Conservation (phyloP, 768 basidiomycete species). For the Boletus pseudo-olivaceus region DNA sequence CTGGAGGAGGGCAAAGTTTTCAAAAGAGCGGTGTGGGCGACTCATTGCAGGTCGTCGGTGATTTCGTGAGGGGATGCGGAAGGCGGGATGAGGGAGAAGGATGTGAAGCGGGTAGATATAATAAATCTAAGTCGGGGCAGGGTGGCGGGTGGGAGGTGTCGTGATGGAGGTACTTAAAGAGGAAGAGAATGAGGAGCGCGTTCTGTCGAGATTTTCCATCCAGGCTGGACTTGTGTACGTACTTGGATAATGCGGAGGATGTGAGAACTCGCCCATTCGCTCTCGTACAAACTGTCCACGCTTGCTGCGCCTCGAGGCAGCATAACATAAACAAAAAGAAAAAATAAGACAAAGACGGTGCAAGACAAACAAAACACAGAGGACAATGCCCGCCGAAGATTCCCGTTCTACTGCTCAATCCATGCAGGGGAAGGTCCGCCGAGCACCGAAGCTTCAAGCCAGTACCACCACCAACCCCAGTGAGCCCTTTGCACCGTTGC, state of each 20-base stretch:
- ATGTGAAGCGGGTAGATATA: constrained; percentile 19
- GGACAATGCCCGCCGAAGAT: constrained; percentile 16
- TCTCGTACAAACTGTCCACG: constrained; percentile 11
- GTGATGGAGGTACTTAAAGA: constrained; percentile 1
- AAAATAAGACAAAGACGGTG: not conserved
- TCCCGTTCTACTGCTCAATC: too few relatives aligned
- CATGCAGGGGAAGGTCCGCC: not conserved
- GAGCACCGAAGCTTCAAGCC: not conserved
- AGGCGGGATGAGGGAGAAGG: not conserved
- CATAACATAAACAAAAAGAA: constrained; percentile 10
- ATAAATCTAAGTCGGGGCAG: not conserved
- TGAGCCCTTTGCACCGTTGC: not conserved
- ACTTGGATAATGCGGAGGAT: constrained; percentile 28
- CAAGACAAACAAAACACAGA: not conserved
- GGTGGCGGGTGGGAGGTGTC: not conserved
- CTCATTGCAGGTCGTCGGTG: constrained; percentile 34
- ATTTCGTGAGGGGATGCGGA: constrained; percentile 22
- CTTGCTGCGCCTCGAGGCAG: constrained; percentile 29
- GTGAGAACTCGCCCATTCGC: not conserved
- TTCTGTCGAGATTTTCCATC: constrained; percentile 23
- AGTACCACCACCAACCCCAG: constrained; percentile 1
- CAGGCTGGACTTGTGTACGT: constrained; percentile 18
- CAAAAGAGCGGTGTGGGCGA: constrained; percentile 38
- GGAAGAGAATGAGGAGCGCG: constrained; percentile 2
- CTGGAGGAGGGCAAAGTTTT: constrained; percentile 44